Percentiles rank a stretch among this genome's conserved stretches.
Conservation (phyloP, 257 asterid species). For the Sherardia arvensis region DNA sequence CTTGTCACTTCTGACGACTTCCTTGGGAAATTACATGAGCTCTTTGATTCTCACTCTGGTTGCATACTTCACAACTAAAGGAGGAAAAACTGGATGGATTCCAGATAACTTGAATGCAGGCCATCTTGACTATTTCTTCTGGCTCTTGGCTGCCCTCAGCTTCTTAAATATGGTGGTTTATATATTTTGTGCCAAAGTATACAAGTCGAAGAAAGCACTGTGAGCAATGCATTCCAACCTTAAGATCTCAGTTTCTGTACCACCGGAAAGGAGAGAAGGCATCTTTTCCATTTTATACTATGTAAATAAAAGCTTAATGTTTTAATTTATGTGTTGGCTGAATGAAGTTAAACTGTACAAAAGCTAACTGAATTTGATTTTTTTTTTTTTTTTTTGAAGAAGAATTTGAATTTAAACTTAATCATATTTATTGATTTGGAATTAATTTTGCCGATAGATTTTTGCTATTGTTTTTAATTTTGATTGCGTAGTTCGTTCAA, state of each 20-base stretch:
- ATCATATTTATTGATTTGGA: too few species aligned
- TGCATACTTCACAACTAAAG: slow-evolving; percentile 50
- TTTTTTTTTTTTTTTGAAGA: too few species aligned
- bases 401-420: too few species aligned
- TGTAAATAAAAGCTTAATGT: not conserved
- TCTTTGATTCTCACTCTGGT: slow-evolving; percentile 66
- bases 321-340: not conserved
- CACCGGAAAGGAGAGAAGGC: not conserved
- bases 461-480: too few species aligned
- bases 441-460: too few species aligned
- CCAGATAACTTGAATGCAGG: slow-evolving; percentile 83
- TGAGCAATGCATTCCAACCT: slow-evolving; percentile 10
- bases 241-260: not conserved
- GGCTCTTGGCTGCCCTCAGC: slow-evolving; percentile 81
- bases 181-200: slow-evolving; percentile 52
- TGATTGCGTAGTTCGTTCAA: too few species aligned
- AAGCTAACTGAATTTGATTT: too few species aligned
- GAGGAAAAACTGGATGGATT: slow-evolving; percentile 76
- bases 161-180: slow-evolving; percentile 52
- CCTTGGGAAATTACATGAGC: slow-evolving; percentile 75
- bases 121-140: slow-evolving; percentile 75
- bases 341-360: too few species aligned
- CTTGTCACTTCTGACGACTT: slow-evolving; percentile 48
- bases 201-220: slow-evolving; percentile 63
- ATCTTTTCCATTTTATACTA: not conserved